Evolutionary conservation across 257 asterid species (phyloP).

Genomic region (Avicennia marina): DNA sequence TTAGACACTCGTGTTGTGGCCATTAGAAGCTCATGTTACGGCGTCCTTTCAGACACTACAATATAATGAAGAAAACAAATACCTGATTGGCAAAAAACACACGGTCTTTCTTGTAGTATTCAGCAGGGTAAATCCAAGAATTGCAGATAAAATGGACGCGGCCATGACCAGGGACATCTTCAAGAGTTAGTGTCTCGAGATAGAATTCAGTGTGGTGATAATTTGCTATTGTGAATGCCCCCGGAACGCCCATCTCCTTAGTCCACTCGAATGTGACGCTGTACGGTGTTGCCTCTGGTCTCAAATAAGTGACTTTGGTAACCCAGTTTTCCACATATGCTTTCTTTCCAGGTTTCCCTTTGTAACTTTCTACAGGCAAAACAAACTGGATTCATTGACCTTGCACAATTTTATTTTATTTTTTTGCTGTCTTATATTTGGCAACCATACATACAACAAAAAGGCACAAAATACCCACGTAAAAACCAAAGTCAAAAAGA

Average conservation of each 20-base stretch:
- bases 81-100: conserved; percentile 74
- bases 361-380: conserved; percentile 14
- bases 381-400: neutral
- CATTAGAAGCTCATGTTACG: too few species aligned
- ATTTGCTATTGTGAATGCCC: conserved; percentile 52
- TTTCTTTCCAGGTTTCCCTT: conserved; percentile 45
- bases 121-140: conserved; percentile 73
- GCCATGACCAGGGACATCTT: conserved; percentile 61
- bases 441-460: too few species aligned
- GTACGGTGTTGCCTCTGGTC: conserved; percentile 34
- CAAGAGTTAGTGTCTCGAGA: conserved; percentile 65
- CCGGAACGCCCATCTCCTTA: conserved; percentile 55
- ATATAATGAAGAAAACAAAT: neutral
- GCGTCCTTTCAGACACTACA: too few species aligned
- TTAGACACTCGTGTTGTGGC: too few species aligned
- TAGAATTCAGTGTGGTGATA: conserved; percentile 62
- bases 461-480: neutral
- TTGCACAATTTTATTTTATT: conserved; percentile 6
- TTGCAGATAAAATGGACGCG: conserved; percentile 64
- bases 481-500: too few species aligned
- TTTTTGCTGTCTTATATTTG: neutral
- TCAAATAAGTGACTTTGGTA: conserved; percentile 19
- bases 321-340: conserved; percentile 59
- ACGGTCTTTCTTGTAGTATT: conserved; percentile 45
- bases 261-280: conserved; percentile 62